Evolutionary conservation across 2,329 filamentous ascomycete species (phyloP), one percentile per base, ranked within the genome.

Genomic region (Aurifilum marmelostoma): DNA sequence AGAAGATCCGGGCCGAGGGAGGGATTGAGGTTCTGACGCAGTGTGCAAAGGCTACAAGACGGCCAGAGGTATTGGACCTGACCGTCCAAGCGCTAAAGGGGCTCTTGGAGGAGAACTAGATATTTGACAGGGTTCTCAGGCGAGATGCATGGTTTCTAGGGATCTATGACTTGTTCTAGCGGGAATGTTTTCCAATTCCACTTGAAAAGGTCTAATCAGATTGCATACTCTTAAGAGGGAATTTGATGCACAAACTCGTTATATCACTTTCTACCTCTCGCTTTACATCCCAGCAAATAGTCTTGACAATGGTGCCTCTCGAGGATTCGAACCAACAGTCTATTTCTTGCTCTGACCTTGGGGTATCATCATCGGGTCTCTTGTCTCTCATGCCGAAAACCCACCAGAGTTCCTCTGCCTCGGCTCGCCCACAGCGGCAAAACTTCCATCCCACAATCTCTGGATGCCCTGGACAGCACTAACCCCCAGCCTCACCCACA

Each of bases 391-490:
- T 21, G 41, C 18, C 14, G 82, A 81, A 67, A 87, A 88, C 0
- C 92, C 93, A 2, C 88, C 93, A 21, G 91, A 93, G 75, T 91
- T 89, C 39, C 80, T 75, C 82, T 96, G 92, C 72, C 94, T 87
- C n/a, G 93, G 92, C 80, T 97, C 94, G 0, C 92, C 89, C 0
- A 89, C 92, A 0, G 93, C 93, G 77, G 95, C 92, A 77, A 97
- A 97, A 0, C 81, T 81, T 0, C 86, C 85, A 77, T 94, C 91
- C 16, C 77, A 76, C 69, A 92, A 75, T 71, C 88, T 79, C 66
- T 89, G 84, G 72, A 97, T 78, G 0, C 87, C 91, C 79, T 97
- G 94, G 0, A 91, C 92, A 0, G 90, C 85, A 74, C 91, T 95
- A 74, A 84, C 78, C 0, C 88, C 90, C 0, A 86, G 84, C 0